Evolutionary conservation across 805 yeast species (phyloP).

Genomic region (Suhomyces prunicola): DNA sequence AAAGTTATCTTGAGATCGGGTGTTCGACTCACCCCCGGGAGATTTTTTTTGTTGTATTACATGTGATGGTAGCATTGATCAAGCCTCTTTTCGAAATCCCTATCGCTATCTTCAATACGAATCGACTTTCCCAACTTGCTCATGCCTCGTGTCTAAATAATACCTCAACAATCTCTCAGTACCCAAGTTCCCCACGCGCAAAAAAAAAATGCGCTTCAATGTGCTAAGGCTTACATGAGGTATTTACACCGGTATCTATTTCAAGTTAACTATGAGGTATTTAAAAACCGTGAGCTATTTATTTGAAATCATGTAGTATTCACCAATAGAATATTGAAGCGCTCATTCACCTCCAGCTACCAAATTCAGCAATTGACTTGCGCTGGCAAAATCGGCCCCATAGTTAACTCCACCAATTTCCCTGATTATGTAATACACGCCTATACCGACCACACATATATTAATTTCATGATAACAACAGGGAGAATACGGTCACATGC

Average conservation of each 20-base stretch:
- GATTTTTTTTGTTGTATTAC: constrained; percentile 17
- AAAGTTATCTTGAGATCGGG: constrained; percentile 46
- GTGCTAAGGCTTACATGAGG: not conserved
- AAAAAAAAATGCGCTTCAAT: not conserved
- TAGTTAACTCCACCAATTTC: not conserved
- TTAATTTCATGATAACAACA: not conserved
- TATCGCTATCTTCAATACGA: not conserved
- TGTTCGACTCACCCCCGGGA: constrained; percentile 50
- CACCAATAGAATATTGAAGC: not conserved
- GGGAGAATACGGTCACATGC: not conserved
- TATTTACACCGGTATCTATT: not conserved
- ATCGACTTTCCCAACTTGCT: not conserved
- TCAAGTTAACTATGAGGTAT: not conserved
- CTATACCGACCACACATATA: not conserved
- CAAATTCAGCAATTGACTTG: not conserved
- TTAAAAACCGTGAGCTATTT: not conserved
- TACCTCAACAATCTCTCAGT: not conserved
- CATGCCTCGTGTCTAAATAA: not conserved
- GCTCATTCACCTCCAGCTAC: not conserved
- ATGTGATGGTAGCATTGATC: not conserved
- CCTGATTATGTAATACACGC: not conserved
- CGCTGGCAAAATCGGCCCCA: not conserved
- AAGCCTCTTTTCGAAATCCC: not conserved
- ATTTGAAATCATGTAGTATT: not conserved
- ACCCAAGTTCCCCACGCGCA: not conserved